Conservation (phyloP, 2,329 filamentous ascomycete species). For the Alternaria ventricosa region DNA sequence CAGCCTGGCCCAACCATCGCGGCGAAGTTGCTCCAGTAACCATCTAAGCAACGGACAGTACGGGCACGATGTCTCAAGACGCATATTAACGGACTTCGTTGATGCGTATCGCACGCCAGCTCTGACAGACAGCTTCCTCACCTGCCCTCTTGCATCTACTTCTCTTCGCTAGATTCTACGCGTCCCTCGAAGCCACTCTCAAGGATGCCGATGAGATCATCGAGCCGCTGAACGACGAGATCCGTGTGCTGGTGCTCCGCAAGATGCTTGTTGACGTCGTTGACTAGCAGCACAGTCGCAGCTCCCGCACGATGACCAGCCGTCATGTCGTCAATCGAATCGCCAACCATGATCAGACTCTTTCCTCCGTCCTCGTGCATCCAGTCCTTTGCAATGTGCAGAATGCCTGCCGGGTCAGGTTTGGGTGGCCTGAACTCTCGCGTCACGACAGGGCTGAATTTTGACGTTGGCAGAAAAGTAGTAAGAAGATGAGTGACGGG, state of each 20-base stretch:
- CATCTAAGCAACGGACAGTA: background rate
- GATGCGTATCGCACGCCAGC: background rate
- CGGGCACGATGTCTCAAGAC: background rate
- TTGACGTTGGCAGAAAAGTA: constrained; percentile 72
- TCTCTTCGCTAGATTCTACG: constrained; percentile 34
- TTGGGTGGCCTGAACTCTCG: constrained; percentile 84
- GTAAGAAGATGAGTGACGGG: constrained; percentile 76
- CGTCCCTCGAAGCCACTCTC: constrained; percentile 74
- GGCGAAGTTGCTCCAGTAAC: background rate
- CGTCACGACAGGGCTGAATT: constrained; percentile 82
- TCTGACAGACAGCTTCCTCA: constrained; percentile 15
- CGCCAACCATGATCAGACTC: constrained; percentile 61
- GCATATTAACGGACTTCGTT: background rate
- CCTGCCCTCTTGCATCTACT: constrained; percentile 34
- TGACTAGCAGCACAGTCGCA: constrained; percentile 86
- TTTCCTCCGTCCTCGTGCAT: constrained; percentile 54
- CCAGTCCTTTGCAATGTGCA: constrained; percentile 84
- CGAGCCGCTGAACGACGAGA: constrained; percentile 70
- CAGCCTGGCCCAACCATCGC: background rate
- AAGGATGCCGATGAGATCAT: constrained; percentile 77
- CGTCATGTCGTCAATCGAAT: constrained; percentile 89
- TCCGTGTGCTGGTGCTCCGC: constrained; percentile 78
- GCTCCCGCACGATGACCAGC: constrained; percentile 84
- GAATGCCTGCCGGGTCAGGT: constrained; percentile 83
- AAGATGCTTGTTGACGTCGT: constrained; percentile 77